Percentiles rank a stretch among this genome's conserved stretches.
Evolutionary conservation across 331 rosid genomes (phyloP).

Genomic region (Arachis monticola): DNA sequence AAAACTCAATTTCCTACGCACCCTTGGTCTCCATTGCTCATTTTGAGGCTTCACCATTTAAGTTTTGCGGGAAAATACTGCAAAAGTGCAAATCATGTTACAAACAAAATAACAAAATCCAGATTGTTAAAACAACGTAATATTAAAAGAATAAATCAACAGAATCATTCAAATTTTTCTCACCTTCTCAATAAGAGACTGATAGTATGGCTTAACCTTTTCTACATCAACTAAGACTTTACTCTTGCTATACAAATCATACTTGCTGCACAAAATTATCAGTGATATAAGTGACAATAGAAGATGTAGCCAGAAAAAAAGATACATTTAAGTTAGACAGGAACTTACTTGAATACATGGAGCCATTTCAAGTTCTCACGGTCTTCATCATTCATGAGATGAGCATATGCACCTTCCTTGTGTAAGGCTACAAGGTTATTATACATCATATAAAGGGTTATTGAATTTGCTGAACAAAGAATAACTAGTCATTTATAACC

Average conservation of each 20-base stretch:
- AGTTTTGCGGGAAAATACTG: slow-evolving; percentile 75
- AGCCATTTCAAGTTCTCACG: slow-evolving; percentile 78
- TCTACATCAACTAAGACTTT: too few relatives aligned
- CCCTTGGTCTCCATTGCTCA: neutral
- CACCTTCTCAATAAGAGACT: slow-evolving; percentile 76
- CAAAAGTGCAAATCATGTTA: neutral
- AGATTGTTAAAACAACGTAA: too few relatives aligned
- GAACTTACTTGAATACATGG: slow-evolving; percentile 64
- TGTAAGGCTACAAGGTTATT: slow-evolving; percentile 49
- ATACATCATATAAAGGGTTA: neutral
- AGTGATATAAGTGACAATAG: neutral
- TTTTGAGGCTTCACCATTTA: slow-evolving; percentile 51
- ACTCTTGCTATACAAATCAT: too few relatives aligned
- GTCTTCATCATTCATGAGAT: slow-evolving; percentile 76
- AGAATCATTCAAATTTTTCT: slow-evolving; percentile 1
- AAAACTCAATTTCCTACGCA: neutral
- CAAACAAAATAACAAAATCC: slow-evolving; percentile 8
- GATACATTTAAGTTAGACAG: neutral
- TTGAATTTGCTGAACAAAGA: neutral
- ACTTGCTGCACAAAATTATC: too few relatives aligned
- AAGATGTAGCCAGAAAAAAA: neutral
- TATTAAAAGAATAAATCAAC: neutral
- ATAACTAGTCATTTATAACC: neutral
- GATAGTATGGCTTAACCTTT: too few relatives aligned
- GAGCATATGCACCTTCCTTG: slow-evolving; percentile 43